These are phyloP conservation scores for Cyberlindnera amylophila DNA, from an alignment of 805 yeast species.

Conservation along the genomic window DNA sequence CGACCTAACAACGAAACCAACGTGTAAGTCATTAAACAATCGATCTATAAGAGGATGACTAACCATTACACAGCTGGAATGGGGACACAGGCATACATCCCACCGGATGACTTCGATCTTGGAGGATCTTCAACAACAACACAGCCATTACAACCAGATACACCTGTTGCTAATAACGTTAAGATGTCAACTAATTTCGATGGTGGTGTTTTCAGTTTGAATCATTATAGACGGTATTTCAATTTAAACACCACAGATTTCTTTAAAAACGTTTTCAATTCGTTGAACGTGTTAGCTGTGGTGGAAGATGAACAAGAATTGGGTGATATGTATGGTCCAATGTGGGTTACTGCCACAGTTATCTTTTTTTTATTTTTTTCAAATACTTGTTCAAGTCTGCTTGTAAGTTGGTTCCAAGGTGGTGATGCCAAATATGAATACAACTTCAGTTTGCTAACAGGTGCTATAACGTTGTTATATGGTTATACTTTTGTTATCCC, in stretches of 20 bases:
- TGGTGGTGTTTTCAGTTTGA: constrained; percentile 51
- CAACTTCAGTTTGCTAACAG: constrained; percentile 57
- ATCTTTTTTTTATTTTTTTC: constrained; percentile 72
- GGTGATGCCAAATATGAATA: constrained; percentile 49
- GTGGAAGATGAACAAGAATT: constrained; percentile 38
- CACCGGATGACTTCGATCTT: constrained; percentile 29
- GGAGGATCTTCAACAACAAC: constrained; percentile 2
- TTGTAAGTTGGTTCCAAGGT: constrained; percentile 46
- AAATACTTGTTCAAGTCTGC: constrained; percentile 61
- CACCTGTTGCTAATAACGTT: neutral
- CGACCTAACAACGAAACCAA: constrained; percentile 16
- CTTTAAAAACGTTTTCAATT: constrained; percentile 44
- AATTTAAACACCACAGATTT: constrained; percentile 68
- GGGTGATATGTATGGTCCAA: constrained; percentile 81
- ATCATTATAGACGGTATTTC: constrained; percentile 62
- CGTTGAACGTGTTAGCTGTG: constrained; percentile 51
- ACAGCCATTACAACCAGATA: neutral
- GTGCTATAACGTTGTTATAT: constrained; percentile 66
- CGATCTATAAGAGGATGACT: no score
- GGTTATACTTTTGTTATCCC: constrained; percentile 76
- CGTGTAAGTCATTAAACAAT: constrained; percentile 2
- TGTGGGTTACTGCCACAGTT: constrained; percentile 87
- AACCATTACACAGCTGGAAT: constrained; percentile 7
- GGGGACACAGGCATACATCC: constrained; percentile 31
- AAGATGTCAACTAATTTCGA: constrained; percentile 23